A percentile compares a stretch with the other conserved stretches of the same genome.
phyloP scores from a whole-genome alignment of 1,284 basidiomycete species.

The Sanghuangporus baumii region DNA sequence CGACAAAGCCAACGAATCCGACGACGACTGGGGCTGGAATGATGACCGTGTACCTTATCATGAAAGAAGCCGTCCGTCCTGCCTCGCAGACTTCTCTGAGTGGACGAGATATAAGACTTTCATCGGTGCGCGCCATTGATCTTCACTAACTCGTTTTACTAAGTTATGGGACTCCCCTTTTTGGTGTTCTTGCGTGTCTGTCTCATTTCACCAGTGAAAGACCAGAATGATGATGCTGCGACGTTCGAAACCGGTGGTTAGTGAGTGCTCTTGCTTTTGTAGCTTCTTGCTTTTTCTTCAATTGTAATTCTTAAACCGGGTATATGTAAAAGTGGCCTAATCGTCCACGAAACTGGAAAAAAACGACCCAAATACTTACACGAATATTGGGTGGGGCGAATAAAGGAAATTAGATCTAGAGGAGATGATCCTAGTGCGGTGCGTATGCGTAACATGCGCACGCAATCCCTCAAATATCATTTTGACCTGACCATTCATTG shows the following conservation, averaged over 20 bases:
- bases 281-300: background rate
- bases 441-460: background rate
- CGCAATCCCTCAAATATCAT: too few relatives aligned
- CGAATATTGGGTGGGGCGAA: constrained; percentile 16
- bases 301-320: background rate
- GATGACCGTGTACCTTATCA: background rate
- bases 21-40: background rate
- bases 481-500: too few relatives aligned
- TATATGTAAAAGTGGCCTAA: constrained; percentile 6
- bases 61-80: too few relatives aligned
- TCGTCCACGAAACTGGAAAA: background rate
- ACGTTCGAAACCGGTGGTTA: background rate
- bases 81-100: background rate
- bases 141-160: background rate
- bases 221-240: background rate
- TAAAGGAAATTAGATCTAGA: constrained; percentile 9
- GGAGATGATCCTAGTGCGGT: constrained; percentile 12
- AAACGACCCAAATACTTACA: background rate
- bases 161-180: background rate
- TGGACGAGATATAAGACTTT: background rate
- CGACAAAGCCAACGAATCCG: background rate
- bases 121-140: background rate
- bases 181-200: background rate
- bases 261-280: background rate
- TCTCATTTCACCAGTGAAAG: background rate